Evolutionary conservation across 2,329 filamentous ascomycete species (phyloP).

Genomic region (Fusarium kyushuense): DNA sequence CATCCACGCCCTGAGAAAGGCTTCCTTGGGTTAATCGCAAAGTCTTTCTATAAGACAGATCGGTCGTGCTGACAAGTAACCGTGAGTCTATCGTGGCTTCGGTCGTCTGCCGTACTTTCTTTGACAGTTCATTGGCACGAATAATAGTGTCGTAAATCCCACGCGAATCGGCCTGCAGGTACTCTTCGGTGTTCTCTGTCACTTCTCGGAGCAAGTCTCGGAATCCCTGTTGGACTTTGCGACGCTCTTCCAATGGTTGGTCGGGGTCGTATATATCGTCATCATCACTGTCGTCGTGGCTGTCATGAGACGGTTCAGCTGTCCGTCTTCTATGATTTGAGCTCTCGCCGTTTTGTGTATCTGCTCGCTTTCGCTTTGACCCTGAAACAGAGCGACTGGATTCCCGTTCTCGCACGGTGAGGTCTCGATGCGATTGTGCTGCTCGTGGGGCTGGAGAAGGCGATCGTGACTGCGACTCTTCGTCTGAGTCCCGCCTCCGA

Average conservation of each 20-base stretch:
- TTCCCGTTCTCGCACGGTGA: slow-evolving; percentile 47
- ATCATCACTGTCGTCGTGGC: slow-evolving; percentile 32
- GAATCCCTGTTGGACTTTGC: slow-evolving; percentile 75
- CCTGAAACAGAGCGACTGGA: slow-evolving; percentile 41
- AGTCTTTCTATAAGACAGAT: slow-evolving; percentile 83
- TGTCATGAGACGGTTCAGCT: slow-evolving; percentile 38
- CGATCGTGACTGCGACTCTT: slow-evolving; percentile 41
- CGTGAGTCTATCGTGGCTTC: slow-evolving; percentile 92
- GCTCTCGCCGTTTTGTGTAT: slow-evolving; percentile 40
- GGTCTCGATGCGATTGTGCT: slow-evolving; percentile 37
- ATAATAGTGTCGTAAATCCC: slow-evolving; percentile 75
- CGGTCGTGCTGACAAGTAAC: slow-evolving; percentile 83
- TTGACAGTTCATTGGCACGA: slow-evolving; percentile 73
- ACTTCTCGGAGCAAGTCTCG: slow-evolving; percentile 72
- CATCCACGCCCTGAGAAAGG: slow-evolving; percentile 79
- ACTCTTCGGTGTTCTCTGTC: slow-evolving; percentile 79
- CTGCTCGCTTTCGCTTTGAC: slow-evolving; percentile 52
- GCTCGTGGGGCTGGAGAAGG: slow-evolving; percentile 38
- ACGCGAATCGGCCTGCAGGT: slow-evolving; percentile 72
- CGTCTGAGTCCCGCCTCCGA: slow-evolving; percentile 37
- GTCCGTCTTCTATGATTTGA: slow-evolving; percentile 46
- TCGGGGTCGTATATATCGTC: slow-evolving; percentile 80
- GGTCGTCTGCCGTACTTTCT: slow-evolving; percentile 83
- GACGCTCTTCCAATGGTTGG: slow-evolving; percentile 79
- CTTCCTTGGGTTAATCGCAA: slow-evolving; percentile 80